These are phyloP conservation scores for Arxiozyma slooffiae DNA, from an alignment of 1,139 yeast species.

Conservation along the genomic window DNA sequence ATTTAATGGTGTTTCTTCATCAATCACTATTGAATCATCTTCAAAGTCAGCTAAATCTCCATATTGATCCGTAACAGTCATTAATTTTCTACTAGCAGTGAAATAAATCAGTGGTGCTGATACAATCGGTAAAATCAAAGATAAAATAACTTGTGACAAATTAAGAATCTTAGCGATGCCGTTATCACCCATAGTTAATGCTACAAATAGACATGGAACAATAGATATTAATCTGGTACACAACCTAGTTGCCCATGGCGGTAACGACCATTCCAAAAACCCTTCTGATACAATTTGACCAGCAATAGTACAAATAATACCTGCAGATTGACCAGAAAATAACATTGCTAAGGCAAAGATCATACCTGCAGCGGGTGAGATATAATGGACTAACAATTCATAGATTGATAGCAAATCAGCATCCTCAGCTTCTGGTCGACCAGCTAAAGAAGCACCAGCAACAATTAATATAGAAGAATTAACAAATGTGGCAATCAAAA, in stretches of 20 bases:
- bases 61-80: constrained; percentile 47
- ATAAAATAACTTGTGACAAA: constrained; percentile 78
- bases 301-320: constrained; percentile 93
- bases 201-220: constrained; percentile 77
- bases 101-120: constrained; percentile 84
- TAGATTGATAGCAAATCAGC: constrained; percentile 87
- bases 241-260: constrained; percentile 78
- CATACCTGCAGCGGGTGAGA: constrained; percentile 87
- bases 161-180: constrained; percentile 78
- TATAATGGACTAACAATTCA: constrained; percentile 56
- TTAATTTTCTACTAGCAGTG: constrained; percentile 62
- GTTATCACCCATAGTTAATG: constrained; percentile 66
- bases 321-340: constrained; percentile 96
- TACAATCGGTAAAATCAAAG: constrained; percentile 76
- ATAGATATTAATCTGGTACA: constrained; percentile 80
- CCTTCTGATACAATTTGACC: constrained; percentile 98
- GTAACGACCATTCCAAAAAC: constrained; percentile 71
- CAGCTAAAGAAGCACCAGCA: constrained; percentile 73
- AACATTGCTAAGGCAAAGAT: constrained; percentile 85
- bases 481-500: constrained; percentile 75
- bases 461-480: constrained; percentile 77
- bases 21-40: neutral
- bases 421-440: constrained; percentile 59
- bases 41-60: constrained; percentile 5
- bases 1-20: constrained; percentile 21